These are phyloP conservation scores for Populus hybrid DNA, from an alignment of 441 rosid species.

Conservation along the genomic window DNA sequence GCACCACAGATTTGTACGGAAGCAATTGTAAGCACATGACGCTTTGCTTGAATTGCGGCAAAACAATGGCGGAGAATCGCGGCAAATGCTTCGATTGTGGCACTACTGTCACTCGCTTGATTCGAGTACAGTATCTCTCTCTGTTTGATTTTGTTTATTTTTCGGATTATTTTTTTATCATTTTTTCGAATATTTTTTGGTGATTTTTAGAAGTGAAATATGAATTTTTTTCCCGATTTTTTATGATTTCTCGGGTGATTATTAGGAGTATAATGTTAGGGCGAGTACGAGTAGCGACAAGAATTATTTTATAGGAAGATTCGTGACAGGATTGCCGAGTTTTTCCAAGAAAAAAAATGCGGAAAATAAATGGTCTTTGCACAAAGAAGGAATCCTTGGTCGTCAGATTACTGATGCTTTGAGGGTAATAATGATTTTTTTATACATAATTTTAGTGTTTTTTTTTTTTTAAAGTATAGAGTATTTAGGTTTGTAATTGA, in stretches of 20 bases:
- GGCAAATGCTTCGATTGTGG: slow-evolving; percentile 85
- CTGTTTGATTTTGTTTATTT: not conserved
- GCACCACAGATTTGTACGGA: slow-evolving; percentile 63
- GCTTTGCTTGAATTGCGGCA: slow-evolving; percentile 63
- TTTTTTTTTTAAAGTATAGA: not conserved
- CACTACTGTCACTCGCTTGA: slow-evolving; percentile 57
- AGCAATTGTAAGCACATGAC: slow-evolving; percentile 83
- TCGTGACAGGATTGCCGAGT: slow-evolving; percentile 73
- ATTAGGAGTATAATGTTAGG: slow-evolving; percentile 83
- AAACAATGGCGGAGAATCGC: slow-evolving; percentile 66
- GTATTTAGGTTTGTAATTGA: not conserved
- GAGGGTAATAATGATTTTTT: slow-evolving; percentile 46
- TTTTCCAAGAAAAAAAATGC: too few relatives aligned
- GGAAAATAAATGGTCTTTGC: slow-evolving; percentile 83
- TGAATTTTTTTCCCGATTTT: too few relatives aligned
- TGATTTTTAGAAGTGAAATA: not conserved
- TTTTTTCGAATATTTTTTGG: not conserved
- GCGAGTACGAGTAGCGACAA: slow-evolving; percentile 59
- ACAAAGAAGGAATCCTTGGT: slow-evolving; percentile 86
- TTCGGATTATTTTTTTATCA: not conserved
- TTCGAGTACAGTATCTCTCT: slow-evolving; percentile 48
- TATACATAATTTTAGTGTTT: not conserved
- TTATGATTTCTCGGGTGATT: not conserved
- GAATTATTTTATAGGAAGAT: slow-evolving; percentile 90
- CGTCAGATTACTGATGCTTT: slow-evolving; percentile 75